Base-by-base conservation (phyloP, 768 basidiomycete genomes). In the Kwoniella heveanensis region DNA sequence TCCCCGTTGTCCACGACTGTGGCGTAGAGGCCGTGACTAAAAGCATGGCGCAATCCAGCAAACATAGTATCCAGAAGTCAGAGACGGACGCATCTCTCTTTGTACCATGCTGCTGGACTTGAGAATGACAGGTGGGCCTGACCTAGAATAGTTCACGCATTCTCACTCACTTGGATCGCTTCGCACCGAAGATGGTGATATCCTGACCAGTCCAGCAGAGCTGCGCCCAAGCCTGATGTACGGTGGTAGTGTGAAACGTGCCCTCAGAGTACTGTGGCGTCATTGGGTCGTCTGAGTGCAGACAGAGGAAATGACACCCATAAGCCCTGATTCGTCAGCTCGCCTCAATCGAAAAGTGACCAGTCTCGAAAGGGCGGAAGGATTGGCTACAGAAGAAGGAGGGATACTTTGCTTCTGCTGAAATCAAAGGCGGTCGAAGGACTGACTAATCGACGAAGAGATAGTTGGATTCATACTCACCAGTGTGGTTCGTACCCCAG, bases 161-260 rank as follows among this genome's bases (percentile, higher is more conserved):
- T n/a, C n/a, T n/a, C 21, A 65, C 64, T 52, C 64, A 65, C 64
- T 65, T 65, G 27, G 17, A 32, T 22, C 64, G 39, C 37, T 65
- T 65, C 3, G 58, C 46, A 25, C 64, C 64, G n/a, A 26, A 48
- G 19, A 65, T 32, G 9, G 50, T 60, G 32, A 65, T 60, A 26
- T 60, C 58, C 8, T n/a, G 25, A 30, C 64, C 64, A n/a, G 47
- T 55, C 64, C 64, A 65, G 24, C 57, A 65, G 25, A 60, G 29
- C 15, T 59, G 59, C 10, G 58, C 54, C 52, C 47, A 65, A 29
- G 56, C 64, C 15, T 52, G 26, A 36, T 65, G 47, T 17, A 54
- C 52, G 10, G 56, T 57, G 0, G 58, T 60, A 44, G 64, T 49
- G 26, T 65, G 64, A 46, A 65, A 65, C 9, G 57, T 65, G 4